Conservation (phyloP, 805 yeast genomes). For the Candida arabinofermentans region DNA sequence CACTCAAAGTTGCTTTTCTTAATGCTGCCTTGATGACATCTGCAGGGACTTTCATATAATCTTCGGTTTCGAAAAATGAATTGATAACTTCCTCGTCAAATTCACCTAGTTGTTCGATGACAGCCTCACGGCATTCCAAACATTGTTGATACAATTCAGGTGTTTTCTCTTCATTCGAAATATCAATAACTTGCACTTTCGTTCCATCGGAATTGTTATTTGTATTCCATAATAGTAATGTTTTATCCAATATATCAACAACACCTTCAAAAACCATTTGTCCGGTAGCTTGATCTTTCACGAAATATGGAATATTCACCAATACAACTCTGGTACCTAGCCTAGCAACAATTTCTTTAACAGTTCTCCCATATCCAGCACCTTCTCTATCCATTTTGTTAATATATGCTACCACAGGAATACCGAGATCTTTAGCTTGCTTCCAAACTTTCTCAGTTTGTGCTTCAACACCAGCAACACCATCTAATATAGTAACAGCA, state of each 20-base stretch:
- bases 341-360: conserved; percentile 73
- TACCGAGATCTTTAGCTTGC: conserved; percentile 62
- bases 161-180: conserved; percentile 29
- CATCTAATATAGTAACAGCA: conserved; percentile 88
- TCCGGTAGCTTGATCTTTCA: conserved; percentile 33
- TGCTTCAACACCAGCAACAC: conserved; percentile 97
- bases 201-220: conserved; percentile 41
- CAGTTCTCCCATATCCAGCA: conserved; percentile 90
- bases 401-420: conserved; percentile 77
- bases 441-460: conserved; percentile 97
- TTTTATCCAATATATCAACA: conserved; percentile 66
- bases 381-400: conserved; percentile 97
- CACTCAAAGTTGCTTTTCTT: conserved; percentile 55
- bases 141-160: conserved; percentile 46
- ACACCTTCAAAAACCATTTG: conserved; percentile 58
- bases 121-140: conserved; percentile 58
- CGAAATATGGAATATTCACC: conserved; percentile 75
- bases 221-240: conserved; percentile 48
- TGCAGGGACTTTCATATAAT: conserved; percentile 63
- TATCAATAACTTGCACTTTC: conserved; percentile 43
- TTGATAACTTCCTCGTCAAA: conserved; percentile 75
- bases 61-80: conserved; percentile 70
- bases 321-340: conserved; percentile 70
- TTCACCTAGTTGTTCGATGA: conserved; percentile 82
- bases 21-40: conserved; percentile 54